Evolutionary conservation across 306 rosid species (phyloP), one percentile per base, ranked within the genome.

Genomic region (Pterocarpus macrocarpus): DNA sequence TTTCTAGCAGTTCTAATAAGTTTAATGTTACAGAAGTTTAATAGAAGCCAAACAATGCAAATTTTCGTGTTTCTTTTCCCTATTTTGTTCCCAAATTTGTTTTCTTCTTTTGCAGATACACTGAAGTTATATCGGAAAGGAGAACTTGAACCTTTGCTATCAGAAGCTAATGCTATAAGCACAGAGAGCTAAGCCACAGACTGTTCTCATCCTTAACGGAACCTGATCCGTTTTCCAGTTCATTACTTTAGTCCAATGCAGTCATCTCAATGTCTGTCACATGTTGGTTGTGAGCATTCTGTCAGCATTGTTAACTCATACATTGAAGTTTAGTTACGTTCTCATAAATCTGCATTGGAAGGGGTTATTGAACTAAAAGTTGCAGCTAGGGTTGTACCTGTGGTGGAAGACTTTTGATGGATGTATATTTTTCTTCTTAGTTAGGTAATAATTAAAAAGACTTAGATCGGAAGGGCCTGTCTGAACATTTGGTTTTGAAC

Each of bases 41-140:
- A 57, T 76, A 63, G 65, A 67, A 53, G 52, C 49, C 11, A 33
- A 39, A 49, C 39, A 39, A 15, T 32, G 66, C 8, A 4, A 7
- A 7, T 47, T 43, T n/a, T 17, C 6, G 17, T 36, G n/a, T 14
- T 58, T 47, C 13, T n/a, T 15, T 17, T 17, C 61, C 61, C 3
- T 55, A 5, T 6, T 55, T 55, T 55, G 17, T 22, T 28, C n/a
- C 30, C 64, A 12, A 28, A 62, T 80, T 61, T 61, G 8, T 16
- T 77, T 74, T 62, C 65, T 57, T 69, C 55, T 59, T 70, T 36
- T 86, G 94, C 94, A 95, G 99, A 95, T 35, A 92, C 99, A 12
- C 83, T 95, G 91, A 93, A 88, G 90, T 79, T 95, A 69, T 68
- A 95, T 90, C 92, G 89, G 74, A 89, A 89, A 65, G 98, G 98